Evolutionary conservation across 768 basidiomycete species (phyloP).

Genomic region (Austroboletus eburneus): DNA sequence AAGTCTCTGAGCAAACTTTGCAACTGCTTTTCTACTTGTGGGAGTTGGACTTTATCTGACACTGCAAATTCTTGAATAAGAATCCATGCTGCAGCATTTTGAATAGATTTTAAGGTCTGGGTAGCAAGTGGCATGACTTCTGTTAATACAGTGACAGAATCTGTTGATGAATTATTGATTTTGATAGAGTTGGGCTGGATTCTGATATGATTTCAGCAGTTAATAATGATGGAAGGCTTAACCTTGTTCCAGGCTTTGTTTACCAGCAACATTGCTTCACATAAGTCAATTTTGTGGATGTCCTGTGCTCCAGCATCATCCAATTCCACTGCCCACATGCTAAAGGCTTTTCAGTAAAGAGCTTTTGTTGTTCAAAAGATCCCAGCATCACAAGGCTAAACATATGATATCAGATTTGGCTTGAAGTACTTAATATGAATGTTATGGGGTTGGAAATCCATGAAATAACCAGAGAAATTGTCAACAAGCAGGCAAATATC

Average conservation of each 20-base stretch:
- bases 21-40: background rate
- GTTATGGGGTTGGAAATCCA: no score
- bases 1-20: no score
- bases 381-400: background rate
- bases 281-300: conserved; percentile 8
- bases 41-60: background rate
- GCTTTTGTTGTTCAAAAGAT: no score
- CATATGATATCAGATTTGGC: background rate
- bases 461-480: no score
- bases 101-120: no score
- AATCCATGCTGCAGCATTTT: background rate
- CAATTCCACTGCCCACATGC: no score
- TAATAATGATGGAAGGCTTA: background rate
- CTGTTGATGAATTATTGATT: no score
- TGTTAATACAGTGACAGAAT: no score
- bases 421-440: background rate
- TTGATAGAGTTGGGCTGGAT: background rate
- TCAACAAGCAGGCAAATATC: no score
- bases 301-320: no score
- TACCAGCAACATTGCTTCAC: conserved; percentile 1
- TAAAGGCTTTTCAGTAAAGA: no score
- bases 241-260: conserved; percentile 2
- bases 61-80: background rate
- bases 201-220: background rate
- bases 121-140: no score